Evolutionary conservation across 768 basidiomycete species (phyloP).

Genomic region (Chalciporus sphaerocephalus): DNA sequence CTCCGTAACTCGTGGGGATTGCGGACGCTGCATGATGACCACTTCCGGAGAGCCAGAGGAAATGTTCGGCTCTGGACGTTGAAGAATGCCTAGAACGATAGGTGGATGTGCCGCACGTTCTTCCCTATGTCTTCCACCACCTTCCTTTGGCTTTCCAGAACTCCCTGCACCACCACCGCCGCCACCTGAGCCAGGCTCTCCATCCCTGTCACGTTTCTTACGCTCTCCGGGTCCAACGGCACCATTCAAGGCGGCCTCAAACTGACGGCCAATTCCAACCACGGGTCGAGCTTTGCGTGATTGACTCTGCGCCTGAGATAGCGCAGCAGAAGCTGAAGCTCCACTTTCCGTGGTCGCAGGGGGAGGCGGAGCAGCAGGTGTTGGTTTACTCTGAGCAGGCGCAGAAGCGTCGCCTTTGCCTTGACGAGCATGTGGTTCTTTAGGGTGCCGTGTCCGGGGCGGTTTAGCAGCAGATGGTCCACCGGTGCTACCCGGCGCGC

Average conservation of each 20-base stretch:
- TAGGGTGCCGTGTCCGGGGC: slow-evolving; percentile 17
- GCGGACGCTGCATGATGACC: slow-evolving; percentile 10
- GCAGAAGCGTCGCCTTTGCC: slow-evolving; percentile 8
- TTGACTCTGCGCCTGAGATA: slow-evolving; percentile 28
- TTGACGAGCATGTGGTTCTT: slow-evolving; percentile 15
- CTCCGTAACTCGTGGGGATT: slow-evolving; percentile 2
- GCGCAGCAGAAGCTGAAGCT: slow-evolving; percentile 10
- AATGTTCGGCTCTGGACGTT: slow-evolving; percentile 21
- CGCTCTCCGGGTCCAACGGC: slow-evolving; percentile 37
- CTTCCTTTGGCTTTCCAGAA: slow-evolving; percentile 7
- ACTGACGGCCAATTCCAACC: slow-evolving; percentile 61
- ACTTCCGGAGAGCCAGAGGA: slow-evolving; percentile 3
- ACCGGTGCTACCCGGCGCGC: slow-evolving; percentile 2
- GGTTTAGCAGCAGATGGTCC: slow-evolving; percentile 15
- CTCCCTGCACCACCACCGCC: not conserved
- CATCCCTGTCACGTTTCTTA: slow-evolving; percentile 35
- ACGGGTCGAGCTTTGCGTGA: slow-evolving; percentile 52
- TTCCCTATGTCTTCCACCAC: slow-evolving; percentile 15
- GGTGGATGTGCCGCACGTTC: slow-evolving; percentile 1
- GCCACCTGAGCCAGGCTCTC: slow-evolving; percentile 11
- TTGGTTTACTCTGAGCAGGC: not conserved
- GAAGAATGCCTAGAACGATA: slow-evolving; percentile 21
- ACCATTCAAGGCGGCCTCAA: slow-evolving; percentile 68
- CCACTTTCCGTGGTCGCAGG: slow-evolving; percentile 3
- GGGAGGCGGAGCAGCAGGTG: not conserved